A percentile compares a stretch with the other conserved stretches of the same genome.
These are phyloP conservation scores for Fusarium dimerum DNA, from an alignment of 2,329 filamentous ascomycete species.

Conservation along the genomic window DNA sequence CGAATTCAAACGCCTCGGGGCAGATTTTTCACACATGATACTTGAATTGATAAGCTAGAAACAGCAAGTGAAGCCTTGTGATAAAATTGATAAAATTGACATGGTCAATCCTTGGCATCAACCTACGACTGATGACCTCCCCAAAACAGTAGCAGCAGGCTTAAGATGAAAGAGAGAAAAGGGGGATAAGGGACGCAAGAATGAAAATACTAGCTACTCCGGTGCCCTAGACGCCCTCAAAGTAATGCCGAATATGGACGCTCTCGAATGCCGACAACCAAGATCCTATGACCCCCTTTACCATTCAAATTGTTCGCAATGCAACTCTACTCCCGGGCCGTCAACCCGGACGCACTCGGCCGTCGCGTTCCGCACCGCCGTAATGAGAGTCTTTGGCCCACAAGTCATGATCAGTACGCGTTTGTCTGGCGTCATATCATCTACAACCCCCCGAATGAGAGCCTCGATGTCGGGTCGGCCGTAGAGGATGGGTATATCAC, in stretches of 20 bases:
- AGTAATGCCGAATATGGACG: background rate
- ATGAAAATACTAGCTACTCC: background rate
- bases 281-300: conserved; percentile 16
- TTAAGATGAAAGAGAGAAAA: background rate
- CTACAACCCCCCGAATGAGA: conserved; percentile 37
- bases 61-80: no score
- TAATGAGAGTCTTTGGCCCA: conserved; percentile 46
- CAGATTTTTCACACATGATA: no score
- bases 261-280: background rate
- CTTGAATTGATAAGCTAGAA: no score
- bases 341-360: conserved; percentile 40
- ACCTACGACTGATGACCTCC: no score
- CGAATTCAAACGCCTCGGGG: no score
- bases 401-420: conserved; percentile 47
- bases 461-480: conserved; percentile 40
- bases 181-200: conserved; percentile 3
- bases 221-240: background rate
- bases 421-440: conserved; percentile 28
- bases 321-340: conserved; percentile 48
- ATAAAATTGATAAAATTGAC: no score
- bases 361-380: conserved; percentile 42
- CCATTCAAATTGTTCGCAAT: conserved; percentile 51
- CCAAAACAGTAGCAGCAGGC: conserved; percentile 6
- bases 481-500: conserved; percentile 29
- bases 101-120: no score